Evolutionary conservation across 805 yeast species (phyloP), one percentile per base, ranked within the genome.

Genomic region (Yamadazyma olivae): DNA sequence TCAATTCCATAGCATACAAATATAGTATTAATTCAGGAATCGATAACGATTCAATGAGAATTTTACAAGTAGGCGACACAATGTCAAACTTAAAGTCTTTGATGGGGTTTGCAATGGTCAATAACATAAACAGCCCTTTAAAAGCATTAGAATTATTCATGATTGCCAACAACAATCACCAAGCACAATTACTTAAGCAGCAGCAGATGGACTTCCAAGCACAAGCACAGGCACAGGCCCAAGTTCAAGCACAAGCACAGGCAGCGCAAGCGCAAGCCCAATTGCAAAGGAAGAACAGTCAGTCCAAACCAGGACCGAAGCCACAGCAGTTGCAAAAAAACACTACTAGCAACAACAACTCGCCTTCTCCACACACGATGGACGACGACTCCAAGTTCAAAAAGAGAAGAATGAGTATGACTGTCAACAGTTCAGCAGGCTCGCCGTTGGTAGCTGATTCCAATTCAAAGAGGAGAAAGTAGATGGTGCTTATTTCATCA

Each of bases 1-100:
- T 39, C 3, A 38, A 61, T 23, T 64, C 70, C 26, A 59, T 61
- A 27, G 79, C 81, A 1, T 69, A 69, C 43, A 63, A 68, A 30
- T 62, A 63, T 27, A 59, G 79, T 37, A 64, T 79, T 4, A 70
- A 71, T 36, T 74, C 74, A 43, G 95, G 95, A 0, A 57, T 83
- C 4, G 79, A 77, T 36, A 79, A 75, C 34, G 71, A 72, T 26
- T 79, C 85, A 5, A 74, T 85, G 77, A 64, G 91, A 40, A 69
- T 81, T 16, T 59, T 87, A 61, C 91, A 85, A 55, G 76, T 84
- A 4, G 74, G 88, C 27, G 93, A 86, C 56, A 81, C 82, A 7
- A 83, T 88, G 87, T 70, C 88, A 0, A 76, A 77, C 42, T 67
- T 87, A 44, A 72, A 75, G 37, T 79, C 83, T 5, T 60, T 88